Evolutionary conservation across 306 rosid genomes (phyloP).

Genomic region (Malus orientalis): DNA sequence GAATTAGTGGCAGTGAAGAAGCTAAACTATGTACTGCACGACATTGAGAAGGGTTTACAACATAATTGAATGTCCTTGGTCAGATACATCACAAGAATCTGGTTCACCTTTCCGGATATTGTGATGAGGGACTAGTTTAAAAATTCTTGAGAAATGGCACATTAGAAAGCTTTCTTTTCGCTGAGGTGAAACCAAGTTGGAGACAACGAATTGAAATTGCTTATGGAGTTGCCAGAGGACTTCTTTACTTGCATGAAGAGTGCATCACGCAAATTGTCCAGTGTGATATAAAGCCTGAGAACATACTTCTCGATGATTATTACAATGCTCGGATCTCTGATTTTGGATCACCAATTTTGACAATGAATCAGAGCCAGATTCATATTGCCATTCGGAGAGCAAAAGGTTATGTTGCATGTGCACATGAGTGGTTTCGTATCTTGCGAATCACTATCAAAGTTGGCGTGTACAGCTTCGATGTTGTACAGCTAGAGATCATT

Average conservation of each 20-base stretch:
- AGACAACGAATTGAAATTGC: conserved; percentile 22
- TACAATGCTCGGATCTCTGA: conserved; percentile 25
- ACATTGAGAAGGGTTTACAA: conserved; percentile 24
- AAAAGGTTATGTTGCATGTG: conserved; percentile 23
- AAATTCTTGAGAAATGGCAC: conserved; percentile 37
- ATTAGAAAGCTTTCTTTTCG: conserved; percentile 19
- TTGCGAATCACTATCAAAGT: conserved; percentile 15
- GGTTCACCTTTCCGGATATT: conserved; percentile 27
- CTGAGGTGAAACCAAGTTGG: conserved; percentile 25
- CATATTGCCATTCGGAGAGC: conserved; percentile 17
- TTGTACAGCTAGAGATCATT: conserved; percentile 14
- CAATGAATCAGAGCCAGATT: conserved; percentile 17
- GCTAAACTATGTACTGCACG: conserved; percentile 8
- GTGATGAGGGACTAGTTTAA: conserved; percentile 35
- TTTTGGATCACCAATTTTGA: conserved; percentile 27
- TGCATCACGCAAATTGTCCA: conserved; percentile 27
- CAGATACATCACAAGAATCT: conserved; percentile 33
- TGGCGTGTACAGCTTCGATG: conserved; percentile 25
- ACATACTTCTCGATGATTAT: conserved; percentile 31
- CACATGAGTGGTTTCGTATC: conserved; percentile 24
- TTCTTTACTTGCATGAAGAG: conserved; percentile 31
- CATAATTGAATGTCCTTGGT: conserved; percentile 26
- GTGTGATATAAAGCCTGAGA: conserved; percentile 35
- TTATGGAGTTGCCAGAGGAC: conserved; percentile 14
- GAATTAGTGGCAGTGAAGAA: conserved; percentile 22